phyloP scores from a whole-genome alignment of 345 rosid genomes.

The Aurinia saxatilis region DNA sequence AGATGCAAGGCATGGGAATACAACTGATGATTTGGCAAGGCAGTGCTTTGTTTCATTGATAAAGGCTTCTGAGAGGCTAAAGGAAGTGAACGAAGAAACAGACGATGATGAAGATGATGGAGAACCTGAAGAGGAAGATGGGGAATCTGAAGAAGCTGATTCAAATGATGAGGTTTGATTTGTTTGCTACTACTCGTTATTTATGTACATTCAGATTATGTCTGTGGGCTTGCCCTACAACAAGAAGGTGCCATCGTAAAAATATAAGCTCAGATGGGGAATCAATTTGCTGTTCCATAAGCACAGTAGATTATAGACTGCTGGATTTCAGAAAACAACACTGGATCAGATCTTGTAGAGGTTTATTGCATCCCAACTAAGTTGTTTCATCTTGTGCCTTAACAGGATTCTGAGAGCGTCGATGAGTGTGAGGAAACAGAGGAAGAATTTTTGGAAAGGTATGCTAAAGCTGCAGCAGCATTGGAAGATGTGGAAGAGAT shows the following conservation, averaged over 20 bases:
- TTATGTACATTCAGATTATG: neutral
- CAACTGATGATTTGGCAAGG: slow-evolving; percentile 31
- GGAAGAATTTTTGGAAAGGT: slow-evolving; percentile 75
- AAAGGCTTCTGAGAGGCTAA: slow-evolving; percentile 45
- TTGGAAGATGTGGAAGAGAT: slow-evolving; percentile 39
- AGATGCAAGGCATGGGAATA: slow-evolving; percentile 33
- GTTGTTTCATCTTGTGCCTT: slow-evolving; percentile 1
- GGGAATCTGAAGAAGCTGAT: slow-evolving; percentile 36
- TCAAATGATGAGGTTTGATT: slow-evolving; percentile 57
- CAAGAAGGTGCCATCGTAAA: neutral
- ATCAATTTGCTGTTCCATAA: neutral
- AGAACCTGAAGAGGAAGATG: slow-evolving; percentile 41
- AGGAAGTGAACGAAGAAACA: slow-evolving; percentile 50
- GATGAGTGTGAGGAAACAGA: slow-evolving; percentile 80
- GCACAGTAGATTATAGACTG: neutral
- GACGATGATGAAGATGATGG: slow-evolving; percentile 46
- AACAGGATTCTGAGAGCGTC: slow-evolving; percentile 73
- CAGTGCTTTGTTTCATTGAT: slow-evolving; percentile 54
- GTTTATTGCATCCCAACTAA: no score
- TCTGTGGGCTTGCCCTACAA: neutral
- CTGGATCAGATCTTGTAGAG: neutral
- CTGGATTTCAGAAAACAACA: neutral
- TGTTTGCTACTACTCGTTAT: slow-evolving; percentile 1
- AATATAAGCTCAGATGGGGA: neutral
- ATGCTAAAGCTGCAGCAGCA: slow-evolving; percentile 66